These are phyloP conservation scores for Chalciporus piperatus DNA, from an alignment of 768 basidiomycete genomes.

Conservation along the genomic window DNA sequence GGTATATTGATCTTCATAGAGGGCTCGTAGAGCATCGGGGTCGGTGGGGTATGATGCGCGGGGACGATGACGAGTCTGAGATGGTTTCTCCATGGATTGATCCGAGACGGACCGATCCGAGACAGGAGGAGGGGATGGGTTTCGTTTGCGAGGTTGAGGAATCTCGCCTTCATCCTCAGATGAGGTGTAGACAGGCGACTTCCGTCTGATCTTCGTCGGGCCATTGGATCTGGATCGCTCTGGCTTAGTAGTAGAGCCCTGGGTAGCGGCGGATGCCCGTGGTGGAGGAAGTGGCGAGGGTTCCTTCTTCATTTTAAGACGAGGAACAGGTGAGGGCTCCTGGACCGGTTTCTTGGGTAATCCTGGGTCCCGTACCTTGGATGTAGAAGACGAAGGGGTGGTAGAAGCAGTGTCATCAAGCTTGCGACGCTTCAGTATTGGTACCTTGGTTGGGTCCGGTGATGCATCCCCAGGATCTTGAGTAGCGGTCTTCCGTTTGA, in stretches of 20 bases:
- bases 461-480: constrained; percentile 30
- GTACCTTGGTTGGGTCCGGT: neutral
- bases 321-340: constrained; percentile 21
- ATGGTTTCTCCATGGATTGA: constrained; percentile 12
- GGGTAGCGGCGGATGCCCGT: constrained; percentile 8
- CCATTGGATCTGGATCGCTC: constrained; percentile 22
- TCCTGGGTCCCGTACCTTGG: constrained; percentile 24
- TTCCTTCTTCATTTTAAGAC: constrained; percentile 39
- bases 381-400: constrained; percentile 11
- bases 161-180: constrained; percentile 58
- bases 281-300: constrained; percentile 25
- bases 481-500: constrained; percentile 40
- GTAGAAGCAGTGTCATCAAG: constrained; percentile 33
- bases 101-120: constrained; percentile 24
- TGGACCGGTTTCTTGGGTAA: constrained; percentile 38
- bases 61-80: constrained; percentile 24
- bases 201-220: constrained; percentile 43
- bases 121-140: constrained; percentile 25
- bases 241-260: constrained; percentile 11
- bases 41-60: constrained; percentile 39
- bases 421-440: constrained; percentile 42
- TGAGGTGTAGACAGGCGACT: constrained; percentile 63
- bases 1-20: constrained; percentile 51
- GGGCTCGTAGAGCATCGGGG: constrained; percentile 48
- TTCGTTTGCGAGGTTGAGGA: constrained; percentile 27